Evolutionary conservation across 192 early-diverging fungal genomes (phyloP).

Genomic region (Funneliformis geosporum): DNA sequence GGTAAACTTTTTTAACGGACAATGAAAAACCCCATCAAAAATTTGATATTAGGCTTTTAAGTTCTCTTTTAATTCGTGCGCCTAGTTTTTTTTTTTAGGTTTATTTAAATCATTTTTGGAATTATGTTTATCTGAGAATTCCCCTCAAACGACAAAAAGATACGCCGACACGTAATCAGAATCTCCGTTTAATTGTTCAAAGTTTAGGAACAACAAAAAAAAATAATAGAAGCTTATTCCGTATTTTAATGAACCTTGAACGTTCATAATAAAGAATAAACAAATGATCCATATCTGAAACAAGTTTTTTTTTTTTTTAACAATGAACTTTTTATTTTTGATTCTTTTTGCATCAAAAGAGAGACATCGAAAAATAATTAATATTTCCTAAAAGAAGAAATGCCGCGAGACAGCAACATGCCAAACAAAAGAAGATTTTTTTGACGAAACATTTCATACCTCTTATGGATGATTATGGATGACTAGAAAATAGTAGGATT

Average conservation of each 20-base stretch:
- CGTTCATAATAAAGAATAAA: background rate
- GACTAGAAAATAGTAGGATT: background rate
- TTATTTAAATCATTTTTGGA: background rate
- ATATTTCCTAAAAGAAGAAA: too few species aligned
- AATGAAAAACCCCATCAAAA: background rate
- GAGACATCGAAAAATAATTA: too few species aligned
- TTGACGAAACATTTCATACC: too few species aligned
- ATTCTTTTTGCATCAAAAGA: background rate
- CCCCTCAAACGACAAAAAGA: background rate
- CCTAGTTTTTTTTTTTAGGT: background rate
- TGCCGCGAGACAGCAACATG: too few species aligned
- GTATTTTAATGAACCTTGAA: background rate
- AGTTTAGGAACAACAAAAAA: background rate
- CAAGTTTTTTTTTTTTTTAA: background rate
- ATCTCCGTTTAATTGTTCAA: background rate
- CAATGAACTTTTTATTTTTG: background rate
- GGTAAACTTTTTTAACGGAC: background rate
- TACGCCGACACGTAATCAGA: background rate
- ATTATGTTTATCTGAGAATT: background rate
- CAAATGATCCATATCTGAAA: background rate
- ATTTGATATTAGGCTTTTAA: background rate
- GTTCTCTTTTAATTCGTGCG: background rate
- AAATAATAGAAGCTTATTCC: background rate
- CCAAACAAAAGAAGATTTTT: too few species aligned
- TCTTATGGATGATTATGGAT: background rate